These are phyloP conservation scores for Mangifera indica DNA, from an alignment of 345 rosid species.

Conservation along the genomic window DNA sequence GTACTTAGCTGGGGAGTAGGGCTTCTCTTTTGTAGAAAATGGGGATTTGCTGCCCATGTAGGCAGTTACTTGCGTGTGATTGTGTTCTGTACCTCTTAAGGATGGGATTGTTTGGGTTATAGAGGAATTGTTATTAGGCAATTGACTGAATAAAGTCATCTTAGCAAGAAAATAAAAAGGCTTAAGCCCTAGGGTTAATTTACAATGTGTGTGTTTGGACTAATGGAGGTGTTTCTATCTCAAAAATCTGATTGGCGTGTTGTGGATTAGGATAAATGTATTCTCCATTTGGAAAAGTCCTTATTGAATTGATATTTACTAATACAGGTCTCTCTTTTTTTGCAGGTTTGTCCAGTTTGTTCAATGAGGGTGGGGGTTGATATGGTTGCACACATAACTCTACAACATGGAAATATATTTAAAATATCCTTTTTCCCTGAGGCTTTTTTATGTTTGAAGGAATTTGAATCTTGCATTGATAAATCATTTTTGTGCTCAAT, in stretches of 20 bases:
- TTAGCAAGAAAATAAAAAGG: neutral
- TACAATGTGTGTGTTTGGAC: neutral
- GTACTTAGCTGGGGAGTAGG: neutral
- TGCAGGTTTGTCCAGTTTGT: conserved; percentile 95
- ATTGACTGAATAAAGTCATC: neutral
- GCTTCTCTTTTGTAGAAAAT: neutral
- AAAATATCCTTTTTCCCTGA: conserved; percentile 72
- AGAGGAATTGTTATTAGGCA: neutral
- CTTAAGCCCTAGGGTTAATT: neutral
- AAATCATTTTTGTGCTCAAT: conserved; percentile 1
- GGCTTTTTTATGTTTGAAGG: conserved; percentile 2
- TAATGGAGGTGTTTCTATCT: neutral
- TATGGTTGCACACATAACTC: conserved; percentile 96
- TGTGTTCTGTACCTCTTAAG: neutral
- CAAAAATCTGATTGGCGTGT: conserved; percentile 5
- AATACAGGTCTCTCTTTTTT: conserved; percentile 8
- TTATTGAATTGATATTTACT: conserved; percentile 15
- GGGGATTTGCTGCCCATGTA: neutral
- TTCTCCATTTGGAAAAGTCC: neutral
- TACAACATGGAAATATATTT: conserved; percentile 83
- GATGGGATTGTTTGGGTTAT: neutral
- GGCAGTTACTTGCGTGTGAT: neutral
- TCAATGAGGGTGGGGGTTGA: conserved; percentile 83
- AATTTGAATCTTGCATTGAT: neutral
- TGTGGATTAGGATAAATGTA: neutral